Conservation (phyloP, 192 early-diverging fungal species). For the Linnemannia exigua region DNA sequence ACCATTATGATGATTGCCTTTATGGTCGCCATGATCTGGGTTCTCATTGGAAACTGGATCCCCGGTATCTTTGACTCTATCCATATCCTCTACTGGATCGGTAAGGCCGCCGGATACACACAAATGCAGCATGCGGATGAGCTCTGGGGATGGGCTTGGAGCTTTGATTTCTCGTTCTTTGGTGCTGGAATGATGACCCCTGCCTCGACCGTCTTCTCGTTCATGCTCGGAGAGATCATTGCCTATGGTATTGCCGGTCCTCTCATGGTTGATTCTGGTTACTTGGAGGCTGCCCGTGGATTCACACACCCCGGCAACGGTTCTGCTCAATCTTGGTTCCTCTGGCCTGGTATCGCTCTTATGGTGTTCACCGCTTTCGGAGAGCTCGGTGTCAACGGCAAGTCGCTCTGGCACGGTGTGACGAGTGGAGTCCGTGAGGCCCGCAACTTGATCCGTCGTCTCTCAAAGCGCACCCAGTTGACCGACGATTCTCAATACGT, state of each 20-base stretch:
- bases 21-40: constrained; percentile 61
- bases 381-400: constrained; percentile 68
- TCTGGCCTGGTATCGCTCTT: constrained; percentile 79
- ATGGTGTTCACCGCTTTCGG: constrained; percentile 75
- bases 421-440: constrained; percentile 38
- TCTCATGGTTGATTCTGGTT: constrained; percentile 59
- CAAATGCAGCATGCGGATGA: constrained; percentile 61
- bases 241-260: constrained; percentile 74
- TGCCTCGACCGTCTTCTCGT: constrained; percentile 64
- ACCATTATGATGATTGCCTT: constrained; percentile 64
- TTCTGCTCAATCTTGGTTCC: constrained; percentile 73
- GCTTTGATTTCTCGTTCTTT: constrained; percentile 70
- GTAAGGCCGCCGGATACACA: constrained; percentile 52
- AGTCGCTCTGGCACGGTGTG: constrained; percentile 65
- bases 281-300: constrained; percentile 38
- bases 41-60: constrained; percentile 63
- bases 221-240: constrained; percentile 67
- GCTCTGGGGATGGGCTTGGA: constrained; percentile 63
- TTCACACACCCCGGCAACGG: constrained; percentile 49
- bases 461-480: constrained; percentile 28
- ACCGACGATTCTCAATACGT: constrained; percentile 41
- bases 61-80: constrained; percentile 54
- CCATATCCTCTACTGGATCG: constrained; percentile 69
- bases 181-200: constrained; percentile 78
- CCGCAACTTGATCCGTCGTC: constrained; percentile 40